A percentile compares a stretch with the other conserved stretches of the same genome.
Conservation (phyloP, 441 rosid genomes). For the Isatis lusitanica region DNA sequence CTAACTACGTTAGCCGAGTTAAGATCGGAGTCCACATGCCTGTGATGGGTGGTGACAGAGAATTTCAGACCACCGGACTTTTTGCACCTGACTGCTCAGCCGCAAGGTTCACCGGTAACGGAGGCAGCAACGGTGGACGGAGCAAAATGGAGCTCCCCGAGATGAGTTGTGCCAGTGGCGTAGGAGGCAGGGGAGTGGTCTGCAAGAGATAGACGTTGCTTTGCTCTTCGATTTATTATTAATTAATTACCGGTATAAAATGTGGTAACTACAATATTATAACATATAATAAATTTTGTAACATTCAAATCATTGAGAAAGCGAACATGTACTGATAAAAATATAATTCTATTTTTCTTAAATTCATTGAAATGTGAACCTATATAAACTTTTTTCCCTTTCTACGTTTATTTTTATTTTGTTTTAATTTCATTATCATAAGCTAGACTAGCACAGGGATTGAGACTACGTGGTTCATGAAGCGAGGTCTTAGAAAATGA, state of each 20-base stretch:
- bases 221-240: neutral
- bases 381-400: no score
- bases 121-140: conserved; percentile 16
- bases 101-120: conserved; percentile 40
- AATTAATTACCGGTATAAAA: no score
- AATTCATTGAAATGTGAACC: no score
- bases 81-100: conserved; percentile 47
- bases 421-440: no score
- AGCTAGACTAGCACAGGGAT: no score
- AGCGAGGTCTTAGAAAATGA: neutral
- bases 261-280: no score
- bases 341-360: no score
- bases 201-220: conserved; percentile 47
- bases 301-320: no score
- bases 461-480: neutral
- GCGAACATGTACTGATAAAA: no score
- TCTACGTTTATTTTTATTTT: no score
- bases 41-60: conserved; percentile 55
- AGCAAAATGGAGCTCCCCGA: conserved; percentile 40
- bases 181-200: conserved; percentile 50
- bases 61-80: conserved; percentile 48
- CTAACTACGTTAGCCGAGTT: conserved; percentile 44
- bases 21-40: conserved; percentile 59
- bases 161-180: conserved; percentile 48
- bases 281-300: no score